Evolutionary conservation across 768 basidiomycete genomes (phyloP), one percentile per base, ranked within the genome.

Genomic region (Boletus subparvulus): DNA sequence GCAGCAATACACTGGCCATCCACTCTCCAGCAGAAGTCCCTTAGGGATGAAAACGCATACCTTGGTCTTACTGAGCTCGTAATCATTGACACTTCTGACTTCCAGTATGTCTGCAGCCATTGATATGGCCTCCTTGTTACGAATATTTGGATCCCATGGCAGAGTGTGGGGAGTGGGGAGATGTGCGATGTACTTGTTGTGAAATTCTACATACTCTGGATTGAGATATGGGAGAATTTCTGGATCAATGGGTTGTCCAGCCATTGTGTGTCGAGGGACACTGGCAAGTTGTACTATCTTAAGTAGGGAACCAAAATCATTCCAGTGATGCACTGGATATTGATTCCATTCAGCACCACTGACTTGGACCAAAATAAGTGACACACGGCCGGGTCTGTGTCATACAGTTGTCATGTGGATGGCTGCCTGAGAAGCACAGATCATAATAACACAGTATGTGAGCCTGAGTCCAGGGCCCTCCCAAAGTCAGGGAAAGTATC

Each of bases 1-100:
- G 77, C 80, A 90, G 43, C 88, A 78, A 57, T 90, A 81, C 2
- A 83, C 80, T 0, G 87, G 87, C 88, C 88, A 90, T 17, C 88
- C 88, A 0, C 67, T 69, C 2, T 63, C 65, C 0, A 87, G 86
- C 0, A 74, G 63, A 45, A 79, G 74, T 19, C 68, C 69, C 40
- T 72, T 64, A 0, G 89, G 89, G 1, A 84, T 86, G 65, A 86
- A 90, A 6, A 82, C 80, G 32, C 88, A 80, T 33, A 87, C 76
- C 33, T 78, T 78, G 52, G 79, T 82, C 48, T 82, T 74, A 16
- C 72, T 76, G 52, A 87, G 63, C 28, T 77, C 69, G 47, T 80
- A 79, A 56, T 88, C 86, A 55, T 80, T 66, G 4, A 79, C 77
- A 51, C 67, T 75, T 9, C 80, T 86, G 2, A 90, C 86, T 30